phyloP scores from a whole-genome alignment of 1,284 basidiomycete genomes.

The Cystobasidiaceae sp. region DNA sequence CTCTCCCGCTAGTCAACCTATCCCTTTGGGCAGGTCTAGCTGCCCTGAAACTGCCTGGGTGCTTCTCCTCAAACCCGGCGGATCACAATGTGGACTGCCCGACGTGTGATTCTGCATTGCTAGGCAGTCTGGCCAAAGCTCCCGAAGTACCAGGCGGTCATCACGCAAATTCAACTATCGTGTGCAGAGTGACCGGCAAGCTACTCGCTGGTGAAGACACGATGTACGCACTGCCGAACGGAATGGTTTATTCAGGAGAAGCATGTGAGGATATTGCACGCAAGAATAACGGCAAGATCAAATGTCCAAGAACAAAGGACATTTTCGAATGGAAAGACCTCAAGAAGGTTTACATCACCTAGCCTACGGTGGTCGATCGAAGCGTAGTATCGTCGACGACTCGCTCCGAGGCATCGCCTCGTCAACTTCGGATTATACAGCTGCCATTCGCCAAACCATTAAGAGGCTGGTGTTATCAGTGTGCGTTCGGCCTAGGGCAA shows the following conservation, averaged over 20 bases:
- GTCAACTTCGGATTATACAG: too few relatives aligned
- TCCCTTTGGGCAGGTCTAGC: conserved; percentile 82
- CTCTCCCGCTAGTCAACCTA: conserved; percentile 76
- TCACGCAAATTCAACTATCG: conserved; percentile 90
- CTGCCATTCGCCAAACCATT: too few relatives aligned
- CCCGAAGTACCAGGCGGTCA: conserved; percentile 85
- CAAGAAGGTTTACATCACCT: conserved; percentile 63
- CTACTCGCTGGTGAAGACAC: conserved; percentile 93
- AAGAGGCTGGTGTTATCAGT: too few relatives aligned
- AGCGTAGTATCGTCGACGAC: too few relatives aligned
- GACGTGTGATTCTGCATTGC: conserved; percentile 66
- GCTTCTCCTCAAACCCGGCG: conserved; percentile 45
- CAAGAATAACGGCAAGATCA: conserved; percentile 64
- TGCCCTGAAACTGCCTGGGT: conserved; percentile 76
- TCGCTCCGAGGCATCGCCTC: too few relatives aligned
- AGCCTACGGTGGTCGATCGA: too few relatives aligned
- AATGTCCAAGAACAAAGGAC: conserved; percentile 69
- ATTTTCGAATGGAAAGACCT: conserved; percentile 62
- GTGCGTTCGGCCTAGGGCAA: too few relatives aligned
- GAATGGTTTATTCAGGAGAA: conserved; percentile 85
- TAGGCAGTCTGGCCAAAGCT: conserved; percentile 51
- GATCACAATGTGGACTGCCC: conserved; percentile 82
- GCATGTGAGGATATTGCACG: conserved; percentile 79
- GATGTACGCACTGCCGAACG: conserved; percentile 81
- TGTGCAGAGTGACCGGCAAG: conserved; percentile 80